Evolutionary conservation across 1,139 yeast genomes (phyloP).

Genomic region (Geotrichum fermentans): DNA sequence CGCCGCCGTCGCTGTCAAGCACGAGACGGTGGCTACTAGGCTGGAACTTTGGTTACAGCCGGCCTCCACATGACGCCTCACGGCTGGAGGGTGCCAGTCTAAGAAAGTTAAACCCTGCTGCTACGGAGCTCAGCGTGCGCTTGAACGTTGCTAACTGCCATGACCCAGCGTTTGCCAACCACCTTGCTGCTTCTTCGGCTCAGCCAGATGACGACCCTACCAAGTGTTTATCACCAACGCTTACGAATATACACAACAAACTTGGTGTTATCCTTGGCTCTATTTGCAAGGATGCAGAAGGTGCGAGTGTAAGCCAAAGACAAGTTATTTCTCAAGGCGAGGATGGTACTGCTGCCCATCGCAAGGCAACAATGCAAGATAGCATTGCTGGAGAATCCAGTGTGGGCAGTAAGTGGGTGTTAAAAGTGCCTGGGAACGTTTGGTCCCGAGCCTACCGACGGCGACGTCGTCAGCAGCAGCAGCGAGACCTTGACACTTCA

Average conservation of each 20-base stretch:
- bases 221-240: no score
- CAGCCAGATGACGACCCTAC: no score
- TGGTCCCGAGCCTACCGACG: slow-evolving; percentile 39
- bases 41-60: slow-evolving; percentile 37
- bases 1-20: no score
- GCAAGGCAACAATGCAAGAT: no score
- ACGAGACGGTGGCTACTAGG: slow-evolving; percentile 43
- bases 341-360: no score
- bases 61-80: slow-evolving; percentile 15
- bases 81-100: slow-evolving; percentile 18
- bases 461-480: background rate
- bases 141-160: no score
- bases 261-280: background rate
- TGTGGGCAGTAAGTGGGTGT: background rate
- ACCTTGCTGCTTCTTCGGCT: no score
- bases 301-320: no score
- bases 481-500: background rate
- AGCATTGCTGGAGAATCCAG: background rate
- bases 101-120: slow-evolving; percentile 19
- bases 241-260: background rate
- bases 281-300: background rate
- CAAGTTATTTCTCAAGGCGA: no score
- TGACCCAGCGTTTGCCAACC: no score
- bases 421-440: slow-evolving; percentile 30
- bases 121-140: slow-evolving; percentile 11